phyloP scores from a whole-genome alignment of 2,329 filamentous ascomycete genomes.

The Colletotrichum trifolii region DNA sequence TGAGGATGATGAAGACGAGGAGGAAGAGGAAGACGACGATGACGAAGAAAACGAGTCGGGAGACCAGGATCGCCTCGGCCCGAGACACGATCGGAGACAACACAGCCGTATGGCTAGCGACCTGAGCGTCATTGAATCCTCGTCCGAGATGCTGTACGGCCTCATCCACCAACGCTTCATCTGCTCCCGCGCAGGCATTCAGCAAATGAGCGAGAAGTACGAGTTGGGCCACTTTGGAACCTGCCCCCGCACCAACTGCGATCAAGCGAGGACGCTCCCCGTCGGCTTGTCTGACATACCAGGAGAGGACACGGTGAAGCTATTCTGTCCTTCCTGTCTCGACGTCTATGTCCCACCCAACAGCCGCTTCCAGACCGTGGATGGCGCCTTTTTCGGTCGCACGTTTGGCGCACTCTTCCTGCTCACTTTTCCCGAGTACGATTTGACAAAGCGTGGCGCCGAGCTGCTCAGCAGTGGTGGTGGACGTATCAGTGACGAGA shows the following conservation, averaged over 20 bases:
- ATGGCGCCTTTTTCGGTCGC: constrained; percentile 97
- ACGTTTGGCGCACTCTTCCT: constrained; percentile 98
- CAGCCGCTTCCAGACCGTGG: constrained; percentile 95
- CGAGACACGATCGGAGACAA: constrained; percentile 76
- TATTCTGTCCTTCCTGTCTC: constrained; percentile 96
- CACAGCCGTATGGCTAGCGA: constrained; percentile 89
- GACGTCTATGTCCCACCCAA: constrained; percentile 98
- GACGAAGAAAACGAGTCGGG: constrained; percentile 78
- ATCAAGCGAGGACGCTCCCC: constrained; percentile 88
- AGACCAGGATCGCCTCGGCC: constrained; percentile 65
- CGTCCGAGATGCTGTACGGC: constrained; percentile 97
- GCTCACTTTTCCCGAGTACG: constrained; percentile 97
- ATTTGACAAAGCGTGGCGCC: constrained; percentile 78
- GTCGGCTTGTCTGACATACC: constrained; percentile 95
- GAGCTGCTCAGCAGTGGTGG: constrained; percentile 60
- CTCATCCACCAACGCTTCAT: constrained; percentile 99
- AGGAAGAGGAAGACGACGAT: constrained; percentile 82
- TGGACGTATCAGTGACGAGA: constrained; percentile 54
- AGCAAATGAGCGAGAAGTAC: constrained; percentile 99
- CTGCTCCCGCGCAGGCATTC: constrained; percentile 93
- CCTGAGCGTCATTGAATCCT: constrained; percentile 94
- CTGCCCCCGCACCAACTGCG: constrained; percentile 94
- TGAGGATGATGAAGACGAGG: constrained; percentile 90
- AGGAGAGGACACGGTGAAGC: constrained; percentile 96
- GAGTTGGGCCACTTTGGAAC: constrained; percentile 95